Base-by-base conservation (phyloP, 306 rosid species). In the Comarum palustre region DNA sequence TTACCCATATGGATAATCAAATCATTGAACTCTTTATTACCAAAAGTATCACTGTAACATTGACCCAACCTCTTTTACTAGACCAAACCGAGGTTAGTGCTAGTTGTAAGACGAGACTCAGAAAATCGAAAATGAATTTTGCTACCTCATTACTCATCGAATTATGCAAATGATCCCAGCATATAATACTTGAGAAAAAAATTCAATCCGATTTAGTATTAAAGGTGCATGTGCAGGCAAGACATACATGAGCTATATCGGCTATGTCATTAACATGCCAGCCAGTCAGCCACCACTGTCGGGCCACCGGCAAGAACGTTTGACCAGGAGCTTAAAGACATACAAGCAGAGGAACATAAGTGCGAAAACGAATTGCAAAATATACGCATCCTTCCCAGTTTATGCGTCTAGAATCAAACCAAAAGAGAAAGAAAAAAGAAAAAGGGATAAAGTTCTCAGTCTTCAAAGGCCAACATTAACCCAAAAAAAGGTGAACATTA, bases 221-320 rank as follows among this genome's bases (percentile, higher is more conserved):
- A 60, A 60, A 16, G 66, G 6, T 61, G 66, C 66, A 61, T 61
- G 66, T 61, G 66, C 66, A 61, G 24, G 66, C 20, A 61, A 39
- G 66, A 32, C 43, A 61, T 61, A 32, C 66, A 61, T 32, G 66
- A 32, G 24, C 5, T 32, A 61, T 61, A 31, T 17, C 42, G 66
- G 66, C 66, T 32, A 27, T 29, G 41, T 60, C 66, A 31, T 61
- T 32, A 31, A 61, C 66, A 61, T 31, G 66, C 66, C 66, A 61
- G 6, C 66, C 66, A 61, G 24, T 61, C 66, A 32, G 43, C 66
- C 66, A 61, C 43, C 66, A 7, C 25, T 61, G 66, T 61, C 3
- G 66, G 66, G 66, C 43, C 66, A 61, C 66, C 66, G 43, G 66
- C 22, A 2, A 2, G 6, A 61, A 2, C 15, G 15, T 61, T 61